Conservation (phyloP, 2,329 filamentous ascomycete species). For the Aulographum hederae region DNA sequence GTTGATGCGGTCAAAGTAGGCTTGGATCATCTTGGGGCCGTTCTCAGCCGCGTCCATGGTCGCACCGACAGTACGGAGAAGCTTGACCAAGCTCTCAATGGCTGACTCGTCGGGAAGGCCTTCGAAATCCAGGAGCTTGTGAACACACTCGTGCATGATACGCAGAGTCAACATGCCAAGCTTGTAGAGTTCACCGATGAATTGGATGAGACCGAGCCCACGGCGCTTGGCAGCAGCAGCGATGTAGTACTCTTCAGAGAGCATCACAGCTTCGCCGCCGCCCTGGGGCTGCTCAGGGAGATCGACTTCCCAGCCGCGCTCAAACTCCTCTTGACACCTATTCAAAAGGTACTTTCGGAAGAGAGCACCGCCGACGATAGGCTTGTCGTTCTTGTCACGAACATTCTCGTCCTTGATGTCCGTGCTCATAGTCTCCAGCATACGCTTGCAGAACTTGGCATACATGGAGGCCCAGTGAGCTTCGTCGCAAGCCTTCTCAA, state of each 20-base stretch:
- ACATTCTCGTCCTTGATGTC: slow-evolving; percentile 94
- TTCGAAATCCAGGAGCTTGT: slow-evolving; percentile 90
- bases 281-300: slow-evolving; percentile 63
- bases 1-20: slow-evolving; percentile 81
- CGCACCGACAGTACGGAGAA: slow-evolving; percentile 77
- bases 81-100: slow-evolving; percentile 85
- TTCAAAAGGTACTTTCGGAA: slow-evolving; percentile 99
- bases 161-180: slow-evolving; percentile 94
- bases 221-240: slow-evolving; percentile 89
- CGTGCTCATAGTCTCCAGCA: slow-evolving; percentile 86
- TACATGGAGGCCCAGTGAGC: slow-evolving; percentile 99
- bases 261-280: slow-evolving; percentile 53
- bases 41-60: slow-evolving; percentile 64
- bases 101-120: slow-evolving; percentile 87
- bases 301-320: slow-evolving; percentile 89
- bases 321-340: slow-evolving; percentile 96
- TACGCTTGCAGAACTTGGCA: slow-evolving; percentile 92
- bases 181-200: slow-evolving; percentile 98
- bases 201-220: slow-evolving; percentile 93
- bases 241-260: slow-evolving; percentile 93
- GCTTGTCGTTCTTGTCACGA: slow-evolving; percentile 70
- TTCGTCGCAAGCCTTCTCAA: slow-evolving; percentile 97
- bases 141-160: slow-evolving; percentile 99
- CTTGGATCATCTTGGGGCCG: slow-evolving; percentile 71
- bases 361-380: slow-evolving; percentile 79